phyloP scores from a whole-genome alignment of 768 basidiomycete species.

The Mycena vitilis region DNA sequence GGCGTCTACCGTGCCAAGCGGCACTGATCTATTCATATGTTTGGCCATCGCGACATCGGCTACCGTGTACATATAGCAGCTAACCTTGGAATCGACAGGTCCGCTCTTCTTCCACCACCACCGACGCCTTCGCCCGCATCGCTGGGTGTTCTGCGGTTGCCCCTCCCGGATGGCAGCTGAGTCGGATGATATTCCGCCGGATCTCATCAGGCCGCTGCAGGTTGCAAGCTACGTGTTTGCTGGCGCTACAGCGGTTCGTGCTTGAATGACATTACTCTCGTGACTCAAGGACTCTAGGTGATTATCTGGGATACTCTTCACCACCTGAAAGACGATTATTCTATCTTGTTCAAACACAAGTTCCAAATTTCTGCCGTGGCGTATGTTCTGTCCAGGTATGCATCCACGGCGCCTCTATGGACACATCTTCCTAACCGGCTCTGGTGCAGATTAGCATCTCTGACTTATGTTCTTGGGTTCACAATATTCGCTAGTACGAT shows the following conservation, averaged over 20 bases:
- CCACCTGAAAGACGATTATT: background rate
- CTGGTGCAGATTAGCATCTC: background rate
- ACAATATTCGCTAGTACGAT: constrained; percentile 1
- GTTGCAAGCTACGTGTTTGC: background rate
- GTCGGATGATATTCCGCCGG: background rate
- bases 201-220: background rate
- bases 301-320: background rate
- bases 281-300: background rate
- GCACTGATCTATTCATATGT: too few species aligned
- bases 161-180: background rate
- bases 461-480: constrained; percentile 2
- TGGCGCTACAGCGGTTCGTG: background rate
- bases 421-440: background rate
- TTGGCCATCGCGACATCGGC: too few species aligned
- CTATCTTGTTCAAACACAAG: background rate
- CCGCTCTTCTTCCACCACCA: too few species aligned
- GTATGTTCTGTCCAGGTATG: background rate
- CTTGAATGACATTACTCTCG: background rate
- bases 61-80: too few species aligned
- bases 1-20: too few species aligned
- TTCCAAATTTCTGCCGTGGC: background rate
- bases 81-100: too few species aligned
- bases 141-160: background rate
- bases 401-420: too few species aligned
- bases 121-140: too few species aligned